Evolutionary conservation across 1,284 basidiomycete species (phyloP), one percentile per base, ranked within the genome.

Genomic region (Microstroma glucosiphilum): DNA sequence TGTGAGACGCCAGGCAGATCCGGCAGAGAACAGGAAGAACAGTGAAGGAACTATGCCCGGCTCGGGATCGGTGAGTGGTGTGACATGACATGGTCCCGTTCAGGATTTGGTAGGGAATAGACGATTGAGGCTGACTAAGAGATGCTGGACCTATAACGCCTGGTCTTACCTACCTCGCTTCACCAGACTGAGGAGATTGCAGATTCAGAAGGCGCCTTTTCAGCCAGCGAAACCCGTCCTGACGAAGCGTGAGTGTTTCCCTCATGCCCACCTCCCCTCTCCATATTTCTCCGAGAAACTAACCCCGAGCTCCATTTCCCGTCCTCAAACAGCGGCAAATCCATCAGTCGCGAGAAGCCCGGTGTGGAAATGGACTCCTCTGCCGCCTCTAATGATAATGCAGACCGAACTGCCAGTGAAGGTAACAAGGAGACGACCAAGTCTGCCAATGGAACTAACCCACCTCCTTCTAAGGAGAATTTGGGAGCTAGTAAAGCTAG

Each of bases 281-380:
- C 30, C 30, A 4, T 37, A 9, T 37, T 9, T 9, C 30, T 37
- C 9, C 30, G 4, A 37, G 4, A 4, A 6, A 21, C 43, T 37
- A 37, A 37, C 30, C 30, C 9, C 9, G 17, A 4, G 43, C 43
- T 48, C 43, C 6, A 3, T 21, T 12, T 48, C 43, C 21, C 21
- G 6, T 6, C 43, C 6, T 48, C 43, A 4, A n/a, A 21, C 43
- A 48, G 43, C 21, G 43, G 43, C 43, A 21, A 17, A 6, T 21
- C 15, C 17, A 48, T 48, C 21, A n/a, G 17, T 12, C 21, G 17
- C 43, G 43, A 48, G 43, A 48, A 48, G 43, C 43, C 43, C 15
- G 43, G 43, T 12, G 43, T 48, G 43, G 43, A 48, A 12, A 48
- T 48, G 43, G 43, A 48, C 17, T 48, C 43, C 17, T 48, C 43